phyloP scores from a whole-genome alignment of 2,329 filamentous ascomycete genomes.

The Hymenoscyphus albidus region DNA sequence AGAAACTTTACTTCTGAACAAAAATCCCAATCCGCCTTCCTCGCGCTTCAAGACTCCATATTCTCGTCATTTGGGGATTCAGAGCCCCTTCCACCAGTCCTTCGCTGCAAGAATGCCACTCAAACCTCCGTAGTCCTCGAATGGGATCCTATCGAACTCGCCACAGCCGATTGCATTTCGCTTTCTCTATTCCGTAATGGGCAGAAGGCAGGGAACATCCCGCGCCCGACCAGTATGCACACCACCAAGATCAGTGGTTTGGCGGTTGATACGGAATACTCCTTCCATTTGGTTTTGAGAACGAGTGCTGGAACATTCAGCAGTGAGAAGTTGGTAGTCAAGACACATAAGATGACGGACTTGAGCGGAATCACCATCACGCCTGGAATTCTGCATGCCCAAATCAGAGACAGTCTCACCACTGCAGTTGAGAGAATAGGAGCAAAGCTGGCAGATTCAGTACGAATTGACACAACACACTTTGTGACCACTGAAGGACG shows the following conservation, averaged over 20 bases:
- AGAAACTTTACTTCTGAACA: constrained; percentile 80
- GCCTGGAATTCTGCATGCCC: constrained; percentile 74
- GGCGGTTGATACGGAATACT: constrained; percentile 94
- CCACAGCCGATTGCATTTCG: constrained; percentile 85
- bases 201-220: constrained; percentile 93
- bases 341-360: constrained; percentile 98
- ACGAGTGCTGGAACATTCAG: constrained; percentile 85
- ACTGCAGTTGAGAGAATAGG: constrained; percentile 82
- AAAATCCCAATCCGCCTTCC: constrained; percentile 71
- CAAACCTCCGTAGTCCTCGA: constrained; percentile 98
- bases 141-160: constrained; percentile 93
- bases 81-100: constrained; percentile 70
- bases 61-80: constrained; percentile 78
- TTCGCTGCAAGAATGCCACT: constrained; percentile 93
- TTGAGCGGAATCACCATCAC: constrained; percentile 93
- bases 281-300: constrained; percentile 85
- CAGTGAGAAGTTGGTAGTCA: constrained; percentile 78
- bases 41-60: constrained; percentile 83
- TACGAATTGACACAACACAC: constrained; percentile 96
- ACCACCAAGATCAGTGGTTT: constrained; percentile 96
- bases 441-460: constrained; percentile 82
- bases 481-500: constrained; percentile 95
- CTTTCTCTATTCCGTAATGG: constrained; percentile 92
- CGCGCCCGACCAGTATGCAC: constrained; percentile 78
- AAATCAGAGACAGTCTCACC: constrained; percentile 67